Evolutionary conservation across 2,329 filamentous ascomycete species (phyloP), one percentile per base, ranked within the genome.

Genomic region (Aspergillus floridensis): DNA sequence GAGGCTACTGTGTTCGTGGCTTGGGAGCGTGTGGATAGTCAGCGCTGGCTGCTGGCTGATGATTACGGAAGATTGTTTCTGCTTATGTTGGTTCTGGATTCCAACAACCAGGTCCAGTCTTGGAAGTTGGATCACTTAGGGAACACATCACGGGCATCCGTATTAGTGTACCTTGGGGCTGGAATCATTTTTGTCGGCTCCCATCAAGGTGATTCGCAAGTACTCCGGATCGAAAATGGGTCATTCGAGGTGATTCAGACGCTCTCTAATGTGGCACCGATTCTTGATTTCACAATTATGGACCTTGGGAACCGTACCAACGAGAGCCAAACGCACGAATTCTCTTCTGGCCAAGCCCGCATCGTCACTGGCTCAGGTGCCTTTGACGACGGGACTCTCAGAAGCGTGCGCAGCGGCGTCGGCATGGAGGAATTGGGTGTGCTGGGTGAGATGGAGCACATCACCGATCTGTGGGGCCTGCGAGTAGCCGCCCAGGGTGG

Each of bases 271-370:
- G 91, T 98, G 67, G 92, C 90, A 0, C 95, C 95, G 0, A 90
- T 99, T 47, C 78, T 98, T 44, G 95, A 99, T 72, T 97, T 99
- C 67, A 88, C 90, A 1, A 86, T 99, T 16, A 96, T 98, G 92
- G 95, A 98, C 70, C 90, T 98, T 82, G 93, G 93, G 0, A 93
- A 92, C 66, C 84, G 91, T 58, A 88, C 91, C 60, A 88, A 88
- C 22, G 89, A 95, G 63, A 86, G 83, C 8, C 88, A 91, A 19
- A 89, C 88, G 3, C 96, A 95, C 68, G 91, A 95, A 63, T 99
- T 96, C 70, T 96, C 93, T 0, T 96, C 93, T 0, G 95, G 95
- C 0, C 93, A 99, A 76, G 93, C 95, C 49, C 86, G 93, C 44
- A 90, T 99, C 61, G 92, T 99, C 11, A 93, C 93, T 2, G 93